A percentile compares a stretch with the other conserved stretches of the same genome.
phyloP scores from a whole-genome alignment of 805 yeast species.

The Zygotorulaspora danielsina region DNA sequence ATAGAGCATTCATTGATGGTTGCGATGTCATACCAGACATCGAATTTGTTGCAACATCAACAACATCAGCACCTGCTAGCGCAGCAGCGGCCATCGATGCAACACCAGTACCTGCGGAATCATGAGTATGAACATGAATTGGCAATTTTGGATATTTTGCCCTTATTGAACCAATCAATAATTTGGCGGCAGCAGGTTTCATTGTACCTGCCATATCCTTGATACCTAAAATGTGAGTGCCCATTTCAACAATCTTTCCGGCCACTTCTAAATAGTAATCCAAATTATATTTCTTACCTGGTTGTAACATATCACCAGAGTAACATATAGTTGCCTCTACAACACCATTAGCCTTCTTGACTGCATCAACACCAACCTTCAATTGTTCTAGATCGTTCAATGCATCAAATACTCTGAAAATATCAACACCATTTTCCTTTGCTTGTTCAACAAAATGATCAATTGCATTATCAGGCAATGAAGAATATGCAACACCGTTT shows the following conservation, averaged over 20 bases:
- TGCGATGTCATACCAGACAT: conserved; percentile 99
- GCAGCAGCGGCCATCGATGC: conserved; percentile 95
- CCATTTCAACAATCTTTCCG: conserved; percentile 82
- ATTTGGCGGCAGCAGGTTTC: conserved; percentile 88
- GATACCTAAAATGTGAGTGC: conserved; percentile 95
- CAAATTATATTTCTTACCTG: conserved; percentile 93
- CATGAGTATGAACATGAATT: conserved; percentile 98
- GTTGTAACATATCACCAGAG: conserved; percentile 97
- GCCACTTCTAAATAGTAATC: conserved; percentile 81
- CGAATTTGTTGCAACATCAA: conserved; percentile 94
- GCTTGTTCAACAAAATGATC: conserved; percentile 96
- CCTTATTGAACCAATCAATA: conserved; percentile 77
- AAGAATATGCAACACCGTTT: conserved; percentile 97
- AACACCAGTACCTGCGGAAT: conserved; percentile 99
- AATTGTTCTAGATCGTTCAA: conserved; percentile 94
- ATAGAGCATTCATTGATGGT: conserved; percentile 89
- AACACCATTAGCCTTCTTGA: conserved; percentile 97
- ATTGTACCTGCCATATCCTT: conserved; percentile 99
- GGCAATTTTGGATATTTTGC: conserved; percentile 87
- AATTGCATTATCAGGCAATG: conserved; percentile 97
- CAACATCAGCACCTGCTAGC: conserved; percentile 95
- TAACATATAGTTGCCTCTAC: conserved; percentile 98
- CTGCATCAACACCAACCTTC: conserved; percentile 97
- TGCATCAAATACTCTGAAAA: conserved; percentile 97
- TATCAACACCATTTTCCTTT: conserved; percentile 92